phyloP scores from a whole-genome alignment of 2,329 filamentous ascomycete species.

The Ceratocystis albifundus region DNA sequence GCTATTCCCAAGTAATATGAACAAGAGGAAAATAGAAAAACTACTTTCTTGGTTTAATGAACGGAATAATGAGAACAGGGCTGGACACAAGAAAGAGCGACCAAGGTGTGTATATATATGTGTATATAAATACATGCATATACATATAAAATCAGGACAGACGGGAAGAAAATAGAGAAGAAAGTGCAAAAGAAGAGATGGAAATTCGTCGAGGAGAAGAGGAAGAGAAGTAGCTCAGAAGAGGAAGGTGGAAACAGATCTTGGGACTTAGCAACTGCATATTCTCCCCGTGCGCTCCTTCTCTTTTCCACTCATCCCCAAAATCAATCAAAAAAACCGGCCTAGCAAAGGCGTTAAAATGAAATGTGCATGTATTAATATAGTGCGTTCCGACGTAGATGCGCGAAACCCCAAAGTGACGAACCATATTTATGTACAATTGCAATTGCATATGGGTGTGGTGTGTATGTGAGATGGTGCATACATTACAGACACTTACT shows the following conservation, averaged over 20 bases:
- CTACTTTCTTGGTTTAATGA: not conserved
- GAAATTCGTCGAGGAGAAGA: not conserved
- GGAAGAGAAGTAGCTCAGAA: not conserved
- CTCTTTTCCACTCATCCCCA: not conserved
- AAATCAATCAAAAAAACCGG: not conserved
- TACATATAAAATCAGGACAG: not conserved
- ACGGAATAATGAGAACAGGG: not conserved
- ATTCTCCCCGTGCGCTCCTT: not conserved
- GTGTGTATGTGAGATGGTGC: not conserved
- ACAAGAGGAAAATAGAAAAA: not conserved
- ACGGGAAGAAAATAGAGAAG: not conserved
- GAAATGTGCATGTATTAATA: not conserved
- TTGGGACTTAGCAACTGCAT: not conserved
- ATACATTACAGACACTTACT: not conserved
- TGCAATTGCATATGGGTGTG: not conserved
- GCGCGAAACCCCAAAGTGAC: not conserved
- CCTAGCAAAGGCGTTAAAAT: not conserved
- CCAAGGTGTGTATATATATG: too few species aligned
- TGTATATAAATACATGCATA: too few species aligned
- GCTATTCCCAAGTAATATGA: not conserved
- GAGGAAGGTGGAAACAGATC: conserved; percentile 8
- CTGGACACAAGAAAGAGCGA: not conserved
- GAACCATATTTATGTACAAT: not conserved
- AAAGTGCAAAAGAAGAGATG: not conserved
- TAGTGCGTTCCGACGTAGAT: not conserved